These are phyloP conservation scores for Ganoderma lucidum DNA, from an alignment of 1,284 basidiomycete species.

Conservation along the genomic window DNA sequence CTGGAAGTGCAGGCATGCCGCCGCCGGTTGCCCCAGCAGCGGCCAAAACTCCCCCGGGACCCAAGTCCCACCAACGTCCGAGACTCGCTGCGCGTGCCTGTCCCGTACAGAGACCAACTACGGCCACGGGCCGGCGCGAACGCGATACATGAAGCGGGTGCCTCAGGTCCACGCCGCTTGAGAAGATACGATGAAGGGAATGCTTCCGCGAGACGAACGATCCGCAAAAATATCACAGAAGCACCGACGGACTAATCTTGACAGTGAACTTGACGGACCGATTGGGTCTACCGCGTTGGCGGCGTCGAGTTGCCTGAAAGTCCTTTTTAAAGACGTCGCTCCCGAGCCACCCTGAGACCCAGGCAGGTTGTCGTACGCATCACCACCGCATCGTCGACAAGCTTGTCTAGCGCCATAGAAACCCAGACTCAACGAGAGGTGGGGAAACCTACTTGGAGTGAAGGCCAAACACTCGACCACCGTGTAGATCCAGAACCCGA, in stretches of 20 bases:
- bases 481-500: not conserved
- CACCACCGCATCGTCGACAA: not conserved
- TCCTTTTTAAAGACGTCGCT: not conserved
- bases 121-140: not conserved
- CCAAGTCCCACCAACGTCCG: conserved; percentile 26
- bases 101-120: conserved; percentile 12
- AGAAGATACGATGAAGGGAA: not conserved
- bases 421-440: not conserved
- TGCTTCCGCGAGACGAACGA: not conserved
- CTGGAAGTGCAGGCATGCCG: conserved; percentile 29
- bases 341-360: not conserved
- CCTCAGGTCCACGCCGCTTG: not conserved
- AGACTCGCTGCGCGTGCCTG: conserved; percentile 26
- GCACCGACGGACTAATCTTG: too few relatives aligned
- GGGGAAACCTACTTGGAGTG: not conserved
- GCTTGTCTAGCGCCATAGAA: not conserved
- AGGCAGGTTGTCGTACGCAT: not conserved
- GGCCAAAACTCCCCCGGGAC: conserved; percentile 31
- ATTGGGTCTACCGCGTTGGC: conserved; percentile 12
- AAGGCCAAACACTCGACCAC: not conserved
- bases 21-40: conserved; percentile 31
- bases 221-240: too few relatives aligned
- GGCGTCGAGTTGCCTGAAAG: conserved; percentile 4
- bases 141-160: not conserved
- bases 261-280: conserved; percentile 1